Evolutionary conservation across 2,329 filamentous ascomycete genomes (phyloP).

Genomic region (Pestalotiopsis sp.): DNA sequence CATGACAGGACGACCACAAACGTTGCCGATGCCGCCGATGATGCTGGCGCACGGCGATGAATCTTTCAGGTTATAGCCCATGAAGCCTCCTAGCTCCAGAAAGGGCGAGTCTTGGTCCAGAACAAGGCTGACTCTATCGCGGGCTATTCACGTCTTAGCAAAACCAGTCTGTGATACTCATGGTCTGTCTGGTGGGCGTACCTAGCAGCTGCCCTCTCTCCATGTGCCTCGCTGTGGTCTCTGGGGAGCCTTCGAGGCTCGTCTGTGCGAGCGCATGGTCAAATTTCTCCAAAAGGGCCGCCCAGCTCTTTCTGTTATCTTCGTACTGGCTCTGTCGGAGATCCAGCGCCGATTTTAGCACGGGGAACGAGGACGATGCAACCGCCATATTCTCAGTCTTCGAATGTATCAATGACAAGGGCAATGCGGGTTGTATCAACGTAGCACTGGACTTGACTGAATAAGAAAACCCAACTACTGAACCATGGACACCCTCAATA

Average conservation of each 20-base stretch:
- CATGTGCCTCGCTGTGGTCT: neutral
- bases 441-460: neutral
- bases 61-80: conserved; percentile 34
- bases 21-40: conserved; percentile 39
- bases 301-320: neutral
- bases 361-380: neutral
- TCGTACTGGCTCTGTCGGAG: neutral
- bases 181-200: neutral
- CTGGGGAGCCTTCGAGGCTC: neutral
- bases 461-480: neutral
- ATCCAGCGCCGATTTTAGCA: neutral
- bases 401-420: neutral
- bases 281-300: neutral
- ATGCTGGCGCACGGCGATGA: conserved; percentile 39
- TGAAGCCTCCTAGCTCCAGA: conserved; percentile 39
- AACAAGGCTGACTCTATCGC: conserved; percentile 39
- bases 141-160: conserved; percentile 26
- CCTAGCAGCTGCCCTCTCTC: neutral
- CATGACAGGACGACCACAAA: conserved; percentile 38
- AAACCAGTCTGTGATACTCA: neutral
- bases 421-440: neutral
- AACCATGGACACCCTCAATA: neutral
- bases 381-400: neutral
- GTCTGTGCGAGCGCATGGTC: neutral
- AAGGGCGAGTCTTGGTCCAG: conserved; percentile 41